Conservation (phyloP, 2,329 filamentous ascomycete genomes). For the Penicillium sumatraense region DNA sequence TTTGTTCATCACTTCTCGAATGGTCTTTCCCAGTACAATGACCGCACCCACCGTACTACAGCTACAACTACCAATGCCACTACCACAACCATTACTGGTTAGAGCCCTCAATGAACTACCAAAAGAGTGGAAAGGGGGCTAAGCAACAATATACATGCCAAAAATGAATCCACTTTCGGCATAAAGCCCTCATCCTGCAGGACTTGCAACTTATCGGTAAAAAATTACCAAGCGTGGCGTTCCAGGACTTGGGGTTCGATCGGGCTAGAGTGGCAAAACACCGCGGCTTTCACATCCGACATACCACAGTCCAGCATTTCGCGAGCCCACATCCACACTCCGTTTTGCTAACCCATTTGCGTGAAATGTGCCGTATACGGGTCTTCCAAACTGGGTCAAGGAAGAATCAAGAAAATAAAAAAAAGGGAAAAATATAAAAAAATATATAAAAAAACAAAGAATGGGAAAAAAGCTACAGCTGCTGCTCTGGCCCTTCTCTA, state of each 20-base stretch:
- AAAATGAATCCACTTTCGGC: neutral
- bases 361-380: neutral
- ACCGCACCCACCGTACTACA: too few relatives aligned
- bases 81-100: neutral
- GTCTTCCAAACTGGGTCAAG: neutral
- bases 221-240: neutral
- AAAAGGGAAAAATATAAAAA: neutral
- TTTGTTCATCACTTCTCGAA: neutral
- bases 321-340: constrained; percentile 9
- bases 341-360: constrained; percentile 7
- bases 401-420: neutral
- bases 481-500: constrained; percentile 5
- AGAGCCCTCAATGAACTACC: neutral
- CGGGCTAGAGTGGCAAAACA: constrained; percentile 20
- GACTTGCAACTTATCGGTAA: neutral
- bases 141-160: neutral
- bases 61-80: too few relatives aligned
- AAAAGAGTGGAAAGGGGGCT: neutral
- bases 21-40: neutral
- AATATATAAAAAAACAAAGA: neutral
- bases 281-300: constrained; percentile 24
- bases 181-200: neutral
- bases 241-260: neutral
- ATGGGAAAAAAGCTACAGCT: neutral
- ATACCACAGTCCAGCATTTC: constrained; percentile 23